Base-by-base conservation (phyloP, 2,329 filamentous ascomycete species). In the Pyrenophora tritici-repentis region DNA sequence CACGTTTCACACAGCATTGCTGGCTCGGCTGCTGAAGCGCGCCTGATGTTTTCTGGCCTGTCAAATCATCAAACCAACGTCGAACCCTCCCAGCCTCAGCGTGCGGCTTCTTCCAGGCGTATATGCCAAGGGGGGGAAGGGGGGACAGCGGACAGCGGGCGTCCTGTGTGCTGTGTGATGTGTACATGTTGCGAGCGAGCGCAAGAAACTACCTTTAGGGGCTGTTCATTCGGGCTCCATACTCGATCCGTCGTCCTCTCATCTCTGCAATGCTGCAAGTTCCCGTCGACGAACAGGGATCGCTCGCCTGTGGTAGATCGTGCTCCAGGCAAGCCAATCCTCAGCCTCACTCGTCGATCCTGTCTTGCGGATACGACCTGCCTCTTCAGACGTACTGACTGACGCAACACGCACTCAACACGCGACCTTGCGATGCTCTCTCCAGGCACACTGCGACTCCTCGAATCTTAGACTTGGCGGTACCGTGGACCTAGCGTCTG, bases 331-430 rank as follows among this genome's bases (percentile, higher is more conserved):
- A 31, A 36, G 39, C 59, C 57, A 62, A 64, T 51, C 57, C 63
- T 58, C 62, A 70, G 68, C 70, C 69, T 73, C 68, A 70, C 64
- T 69, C 56, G 70, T 60, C 60, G 67, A 71, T 72, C 68, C 48
- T 47, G 37, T 45, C 37, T 63, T 59, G 55, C 55, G 55, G 55
- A 55, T 38, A 29, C 44, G 46, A 48, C 43, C 32, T 36, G 22
- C 31, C 40, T 24, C 13, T 33, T 51, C 35, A 31, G 20, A 26
- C n/a, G 14, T 13, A 14, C 17, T 6, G 35, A 40, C 29, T 26
- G 52, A 35, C 42, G 39, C 47, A 41, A 41, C 14, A 5, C 24
- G 29, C 31, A 32, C 47, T 46, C 38, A 18, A 55, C 34, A 20
- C 38, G 47, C 51, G 32, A 43, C 47, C 31, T 36, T 24, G 33